These are phyloP conservation scores for Yamadazyma siamensis DNA, from an alignment of 1,139 yeast species.

Conservation along the genomic window DNA sequence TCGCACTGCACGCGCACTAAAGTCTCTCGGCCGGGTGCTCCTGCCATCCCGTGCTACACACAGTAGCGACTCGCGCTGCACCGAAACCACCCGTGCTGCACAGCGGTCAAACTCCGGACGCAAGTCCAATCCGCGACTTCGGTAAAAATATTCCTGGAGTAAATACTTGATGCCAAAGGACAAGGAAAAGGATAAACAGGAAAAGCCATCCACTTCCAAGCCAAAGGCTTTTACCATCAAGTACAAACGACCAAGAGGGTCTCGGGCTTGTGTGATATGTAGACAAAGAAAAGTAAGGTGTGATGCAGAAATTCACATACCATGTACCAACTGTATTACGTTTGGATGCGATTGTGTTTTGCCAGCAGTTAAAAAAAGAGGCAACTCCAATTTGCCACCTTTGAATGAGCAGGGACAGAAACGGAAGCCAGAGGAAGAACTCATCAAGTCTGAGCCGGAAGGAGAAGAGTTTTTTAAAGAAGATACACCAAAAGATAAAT, in stretches of 20 bases:
- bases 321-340: slow-evolving; percentile 75
- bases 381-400: slow-evolving; percentile 19
- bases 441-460: slow-evolving; percentile 5
- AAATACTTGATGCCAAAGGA: no score
- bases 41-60: no score
- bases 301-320: slow-evolving; percentile 65
- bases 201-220: slow-evolving; percentile 22
- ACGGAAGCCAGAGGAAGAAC: slow-evolving; percentile 14
- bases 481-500: slow-evolving; percentile 7
- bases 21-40: no score
- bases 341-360: slow-evolving; percentile 71
- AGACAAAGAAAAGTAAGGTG: slow-evolving; percentile 73
- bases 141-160: no score
- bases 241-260: slow-evolving; percentile 50
- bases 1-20: no score
- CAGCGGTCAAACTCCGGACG: no score
- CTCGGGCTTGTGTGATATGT: slow-evolving; percentile 56
- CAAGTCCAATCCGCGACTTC: no score
- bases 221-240: slow-evolving; percentile 50
- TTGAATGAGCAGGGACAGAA: slow-evolving; percentile 18
- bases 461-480: slow-evolving; percentile 8
- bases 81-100: no score
- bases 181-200: no score
- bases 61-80: no score
- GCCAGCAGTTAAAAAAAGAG: slow-evolving; percentile 56